These are phyloP conservation scores for Plantago major DNA, from an alignment of 257 asterid species.

Conservation along the genomic window DNA sequence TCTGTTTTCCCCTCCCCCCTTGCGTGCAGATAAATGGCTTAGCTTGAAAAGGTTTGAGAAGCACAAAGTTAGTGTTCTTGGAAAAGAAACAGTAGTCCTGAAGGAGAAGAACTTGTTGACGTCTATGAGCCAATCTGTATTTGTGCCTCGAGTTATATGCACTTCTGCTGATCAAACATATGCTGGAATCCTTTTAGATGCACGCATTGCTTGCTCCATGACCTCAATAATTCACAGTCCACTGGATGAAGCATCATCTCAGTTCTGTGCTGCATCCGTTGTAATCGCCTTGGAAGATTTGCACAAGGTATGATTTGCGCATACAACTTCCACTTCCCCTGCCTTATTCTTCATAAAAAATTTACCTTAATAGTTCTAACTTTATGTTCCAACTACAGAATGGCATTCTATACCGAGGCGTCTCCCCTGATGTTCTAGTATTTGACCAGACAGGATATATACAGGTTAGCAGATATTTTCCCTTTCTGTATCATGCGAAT, in stretches of 20 bases:
- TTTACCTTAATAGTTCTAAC: conserved; percentile 1
- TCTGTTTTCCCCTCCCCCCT: conserved; percentile 5
- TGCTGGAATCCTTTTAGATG: conserved; percentile 73
- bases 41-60: conserved; percentile 86
- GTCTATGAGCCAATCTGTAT: conserved; percentile 40
- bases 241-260: conserved; percentile 73
- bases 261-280: conserved; percentile 80
- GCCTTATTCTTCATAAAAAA: neutral
- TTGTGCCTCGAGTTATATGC: conserved; percentile 79
- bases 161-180: conserved; percentile 67
- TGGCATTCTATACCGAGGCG: conserved; percentile 77
- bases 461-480: conserved; percentile 47
- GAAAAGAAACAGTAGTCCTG: conserved; percentile 64
- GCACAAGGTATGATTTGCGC: conserved; percentile 59
- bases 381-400: conserved; percentile 39
- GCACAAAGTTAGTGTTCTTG: conserved; percentile 66
- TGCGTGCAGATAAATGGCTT: conserved; percentile 60
- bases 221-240: conserved; percentile 55
- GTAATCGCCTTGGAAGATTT: conserved; percentile 71
- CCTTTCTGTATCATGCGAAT: conserved; percentile 11
- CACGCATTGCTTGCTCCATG: conserved; percentile 66
- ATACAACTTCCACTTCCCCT: conserved; percentile 16
- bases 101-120: conserved; percentile 70
- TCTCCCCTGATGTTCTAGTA: conserved; percentile 75
- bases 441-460: conserved; percentile 72